Evolutionary conservation across 2,329 filamentous ascomycete species (phyloP), one percentile per base, ranked within the genome.

Genomic region (Cyanodermella asteris): DNA sequence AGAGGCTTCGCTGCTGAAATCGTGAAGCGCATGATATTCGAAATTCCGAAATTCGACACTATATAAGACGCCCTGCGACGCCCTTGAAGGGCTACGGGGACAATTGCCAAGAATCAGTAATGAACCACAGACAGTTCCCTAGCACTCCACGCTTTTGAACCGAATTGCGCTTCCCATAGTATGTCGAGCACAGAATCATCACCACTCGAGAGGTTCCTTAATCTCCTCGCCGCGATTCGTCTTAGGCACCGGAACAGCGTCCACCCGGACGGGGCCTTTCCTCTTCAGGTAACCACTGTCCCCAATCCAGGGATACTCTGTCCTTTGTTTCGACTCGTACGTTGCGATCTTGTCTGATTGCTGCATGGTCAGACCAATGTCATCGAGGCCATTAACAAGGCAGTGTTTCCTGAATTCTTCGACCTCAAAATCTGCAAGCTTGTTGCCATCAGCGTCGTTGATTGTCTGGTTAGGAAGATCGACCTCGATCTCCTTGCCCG

Each of bases 401-500:
- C 84, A 94, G 54, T 94, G 80, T 55, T 90, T 91, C 45, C 81
- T 61, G 60, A 94, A 94, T 51, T 75, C 68, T 45, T 94, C 84
- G 5, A 91, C 76, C 1, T 91, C 74, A 42, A 94, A 94, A 20
- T 53, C 50, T 42, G 72, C 72, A 26, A 94, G 63, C 36, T 67
- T 64, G 33, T 68, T 69, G 35, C 84, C 84, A 11, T 62, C 52
- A 0, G 65, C 69, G 36, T 77, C 70, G 44, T 74, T 78, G 53
- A 94, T 72, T 25, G 69, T 53, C 55, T 93, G 82, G 47, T 74
- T 75, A 14, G 73, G 69, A 24, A 94, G 67, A 44, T 94, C 84
- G 31, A 94, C 64, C 53, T 93, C 82, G 35, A 94, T 56, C 47
- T 93, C 82, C 30, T 64, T 64, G 29, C 80, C 80, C 4, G 76